Conservation (phyloP, 192 early-diverging fungal species). For the Spizellomyces punctatus region DNA sequence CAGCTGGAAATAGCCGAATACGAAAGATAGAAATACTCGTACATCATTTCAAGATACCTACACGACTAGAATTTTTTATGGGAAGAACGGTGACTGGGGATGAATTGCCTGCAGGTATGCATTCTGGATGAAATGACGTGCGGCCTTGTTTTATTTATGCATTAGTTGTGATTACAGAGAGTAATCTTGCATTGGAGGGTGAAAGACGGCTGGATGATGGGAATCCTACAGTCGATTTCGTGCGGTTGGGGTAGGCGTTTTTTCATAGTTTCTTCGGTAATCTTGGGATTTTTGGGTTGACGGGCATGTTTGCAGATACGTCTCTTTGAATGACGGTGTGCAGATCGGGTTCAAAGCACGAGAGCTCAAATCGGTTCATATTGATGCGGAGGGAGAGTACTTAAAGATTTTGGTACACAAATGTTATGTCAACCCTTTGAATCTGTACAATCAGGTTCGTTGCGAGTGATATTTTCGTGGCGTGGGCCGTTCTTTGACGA, state of each 20-base stretch:
- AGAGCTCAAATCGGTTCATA: slow-evolving; percentile 76
- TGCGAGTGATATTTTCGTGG: not conserved
- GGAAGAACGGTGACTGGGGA: slow-evolving; percentile 34
- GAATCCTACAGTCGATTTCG: not conserved
- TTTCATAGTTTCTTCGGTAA: not conserved
- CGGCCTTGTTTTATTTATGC: not conserved
- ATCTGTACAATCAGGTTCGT: slow-evolving; percentile 76
- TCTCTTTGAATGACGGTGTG: slow-evolving; percentile 67
- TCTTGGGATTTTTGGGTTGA: not conserved
- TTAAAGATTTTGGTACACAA: slow-evolving; percentile 68
- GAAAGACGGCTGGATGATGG: not conserved
- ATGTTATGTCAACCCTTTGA: slow-evolving; percentile 71
- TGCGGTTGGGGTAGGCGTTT: not conserved
- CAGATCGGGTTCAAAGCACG: slow-evolving; percentile 63
- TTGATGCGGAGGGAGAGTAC: slow-evolving; percentile 69
- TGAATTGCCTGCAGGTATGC: not conserved
- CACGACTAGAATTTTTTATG: slow-evolving; percentile 71
- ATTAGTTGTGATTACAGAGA: not conserved
- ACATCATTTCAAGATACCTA: slow-evolving; percentile 80
- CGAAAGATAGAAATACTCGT: slow-evolving; percentile 70
- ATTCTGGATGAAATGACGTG: not conserved
- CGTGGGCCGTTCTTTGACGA: not conserved
- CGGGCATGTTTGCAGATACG: slow-evolving; percentile 47
- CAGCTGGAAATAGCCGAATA: slow-evolving; percentile 56
- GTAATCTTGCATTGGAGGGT: not conserved